Percentiles rank a stretch among this genome's conserved stretches.
Evolutionary conservation across 192 early-diverging fungal genomes (phyloP).

Genomic region (Gryganskiella cystojenkinii): DNA sequence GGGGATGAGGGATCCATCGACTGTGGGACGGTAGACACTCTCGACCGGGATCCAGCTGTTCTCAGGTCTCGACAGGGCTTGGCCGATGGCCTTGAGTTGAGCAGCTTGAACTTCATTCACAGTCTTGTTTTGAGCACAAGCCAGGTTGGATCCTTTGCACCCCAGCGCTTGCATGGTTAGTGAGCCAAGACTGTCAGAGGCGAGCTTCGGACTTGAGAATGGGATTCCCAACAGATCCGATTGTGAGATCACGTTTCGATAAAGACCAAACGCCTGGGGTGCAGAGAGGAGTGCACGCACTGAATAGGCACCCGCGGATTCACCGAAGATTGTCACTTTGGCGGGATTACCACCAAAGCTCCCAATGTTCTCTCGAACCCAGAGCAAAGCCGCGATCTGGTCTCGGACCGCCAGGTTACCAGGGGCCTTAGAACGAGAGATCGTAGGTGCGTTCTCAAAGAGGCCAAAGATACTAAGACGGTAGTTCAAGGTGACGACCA

Average conservation of each 20-base stretch:
- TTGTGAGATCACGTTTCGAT: constrained; percentile 17
- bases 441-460: constrained; percentile 9
- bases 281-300: constrained; percentile 22
- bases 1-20: constrained; percentile 10
- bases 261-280: constrained; percentile 16
- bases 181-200: background rate
- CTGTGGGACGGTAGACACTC: constrained; percentile 1
- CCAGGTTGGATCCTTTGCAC: constrained; percentile 8
- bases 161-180: constrained; percentile 2
- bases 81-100: background rate
- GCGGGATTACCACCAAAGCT: constrained; percentile 57
- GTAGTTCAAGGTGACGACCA: constrained; percentile 44
- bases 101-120: constrained; percentile 2
- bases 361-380: constrained; percentile 68
- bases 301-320: constrained; percentile 26
- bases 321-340: constrained; percentile 66
- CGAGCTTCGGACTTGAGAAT: constrained; percentile 12
- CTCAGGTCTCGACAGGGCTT: background rate
- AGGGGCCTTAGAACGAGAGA: constrained; percentile 11
- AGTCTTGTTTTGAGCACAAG: constrained; percentile 27
- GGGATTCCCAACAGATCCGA: constrained; percentile 27
- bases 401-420: constrained; percentile 21
- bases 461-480: constrained; percentile 27
- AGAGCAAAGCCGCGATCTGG: constrained; percentile 58
- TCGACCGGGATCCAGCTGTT: background rate